Evolutionary conservation across 192 early-diverging fungal genomes (phyloP), one percentile per base, ranked within the genome.

Genomic region (Phlyctochytrium planicorne): DNA sequence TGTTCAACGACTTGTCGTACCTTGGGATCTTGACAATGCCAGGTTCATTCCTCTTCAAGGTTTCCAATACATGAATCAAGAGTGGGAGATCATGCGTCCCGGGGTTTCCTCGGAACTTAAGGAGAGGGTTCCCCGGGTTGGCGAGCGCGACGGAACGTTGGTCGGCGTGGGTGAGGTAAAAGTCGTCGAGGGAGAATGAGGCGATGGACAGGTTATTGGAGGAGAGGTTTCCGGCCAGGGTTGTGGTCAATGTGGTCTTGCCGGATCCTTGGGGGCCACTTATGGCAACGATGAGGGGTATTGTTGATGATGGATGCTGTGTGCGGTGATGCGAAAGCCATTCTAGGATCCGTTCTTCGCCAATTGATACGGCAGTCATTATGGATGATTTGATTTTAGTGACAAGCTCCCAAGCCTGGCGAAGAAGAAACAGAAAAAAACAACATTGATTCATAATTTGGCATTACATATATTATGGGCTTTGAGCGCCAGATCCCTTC

Each of bases 21-120:
- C 56, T 63, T 1, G 96, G 94, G 3, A 97, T 75, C 14, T 63
- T 30, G 0, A 90, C 81, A n/a, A n/a, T n/a, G n/a, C n/a, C n/a
- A n/a, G n/a, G n/a, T 23, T 59, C 12, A 10, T 35, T n/a, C 17
- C 34, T 52, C 3, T 50, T 40, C 24, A 94, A 74, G 23, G 69
- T 63, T 16, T 69, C 47, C 27, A 95, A 75, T 0, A 85, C 84
- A 0, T 66, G 1, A 3, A 65, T 53, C 1, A 88, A 91, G 1
- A 98, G 78, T 17, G 60, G 50, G 3, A 94, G 32, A 72, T 97
- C 94, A 67, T 97, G 94, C 2, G 94, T 94, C 0, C 96, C 96
- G 1, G 95, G 89, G 59, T 92, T 88, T 4, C 96, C 96, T 30
- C 96, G 82, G 61, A 80, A 88, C 63, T 90, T 81, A 30, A 94